Evolutionary conservation across 352 stramenopile genomes (phyloP).

Genomic region (Phytophthora citricola): DNA sequence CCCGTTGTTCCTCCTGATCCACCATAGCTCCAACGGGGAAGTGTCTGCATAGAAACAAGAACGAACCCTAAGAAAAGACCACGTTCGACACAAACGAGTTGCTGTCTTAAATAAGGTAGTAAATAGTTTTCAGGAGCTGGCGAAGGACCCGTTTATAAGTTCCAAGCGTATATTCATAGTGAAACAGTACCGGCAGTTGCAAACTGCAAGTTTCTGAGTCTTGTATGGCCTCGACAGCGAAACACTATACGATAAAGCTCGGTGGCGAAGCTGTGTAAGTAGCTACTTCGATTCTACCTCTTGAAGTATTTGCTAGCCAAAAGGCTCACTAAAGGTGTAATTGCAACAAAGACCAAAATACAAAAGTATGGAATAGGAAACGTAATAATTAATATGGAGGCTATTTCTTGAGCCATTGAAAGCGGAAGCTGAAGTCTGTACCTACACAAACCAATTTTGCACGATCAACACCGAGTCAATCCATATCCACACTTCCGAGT

Average conservation of each 20-base stretch:
- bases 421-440: conserved; percentile 6
- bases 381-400: neutral
- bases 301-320: no score
- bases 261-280: neutral
- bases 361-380: neutral
- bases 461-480: neutral
- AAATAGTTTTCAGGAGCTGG: conserved; percentile 2
- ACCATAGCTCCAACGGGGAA: neutral
- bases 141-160: neutral
- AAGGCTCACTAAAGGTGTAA: no score
- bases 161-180: neutral
- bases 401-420: neutral
- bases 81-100: conserved; percentile 8
- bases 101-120: neutral
- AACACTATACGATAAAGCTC: neutral
- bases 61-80: neutral
- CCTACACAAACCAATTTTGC: neutral
- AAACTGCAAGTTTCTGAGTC: neutral
- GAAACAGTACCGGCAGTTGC: neutral
- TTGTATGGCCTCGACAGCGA: neutral
- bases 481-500: neutral
- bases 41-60: neutral
- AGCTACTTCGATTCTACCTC: neutral
- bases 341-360: no score
- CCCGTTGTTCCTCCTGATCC: neutral